Percentiles rank a stretch among this genome's conserved stretches.
Conservation (phyloP, 1,284 basidiomycete species). For the Chalciporus piperatoides region DNA sequence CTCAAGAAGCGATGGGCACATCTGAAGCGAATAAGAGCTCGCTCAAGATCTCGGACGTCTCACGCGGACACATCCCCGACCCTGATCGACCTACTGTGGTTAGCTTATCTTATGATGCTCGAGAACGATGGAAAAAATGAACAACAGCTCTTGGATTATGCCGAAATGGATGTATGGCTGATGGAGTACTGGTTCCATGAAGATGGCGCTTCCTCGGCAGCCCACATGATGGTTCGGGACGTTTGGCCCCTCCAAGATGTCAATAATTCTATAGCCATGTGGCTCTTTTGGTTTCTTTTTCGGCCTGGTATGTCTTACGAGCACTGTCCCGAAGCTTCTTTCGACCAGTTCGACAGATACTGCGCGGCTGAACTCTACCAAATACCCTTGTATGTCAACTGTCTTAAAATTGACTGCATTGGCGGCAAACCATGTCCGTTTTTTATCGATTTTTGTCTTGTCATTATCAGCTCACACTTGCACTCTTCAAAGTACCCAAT, state of each 20-base stretch:
- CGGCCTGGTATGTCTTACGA: conserved; percentile 46
- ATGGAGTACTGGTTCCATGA: conserved; percentile 51
- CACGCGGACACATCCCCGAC: conserved; percentile 24
- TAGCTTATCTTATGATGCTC: conserved; percentile 69
- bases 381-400: conserved; percentile 43
- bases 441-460: conserved; percentile 1
- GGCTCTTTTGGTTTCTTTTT: conserved; percentile 71
- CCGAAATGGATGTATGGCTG: conserved; percentile 46
- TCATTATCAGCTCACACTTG: conserved; percentile 10
- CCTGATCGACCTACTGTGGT: conserved; percentile 52
- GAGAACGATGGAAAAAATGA: conserved; percentile 82
- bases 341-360: conserved; percentile 37
- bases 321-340: background rate
- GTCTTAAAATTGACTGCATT: conserved; percentile 60
- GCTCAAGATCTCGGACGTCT: conserved; percentile 35
- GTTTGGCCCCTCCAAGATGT: conserved; percentile 56
- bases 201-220: conserved; percentile 43
- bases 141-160: conserved; percentile 58
- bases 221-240: conserved; percentile 34
- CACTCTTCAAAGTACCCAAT: conserved; percentile 51
- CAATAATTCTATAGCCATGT: conserved; percentile 58
- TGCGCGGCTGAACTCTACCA: conserved; percentile 33
- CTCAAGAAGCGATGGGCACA: conserved; percentile 52
- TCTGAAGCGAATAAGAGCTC: conserved; percentile 50
- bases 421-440: conserved; percentile 60